Base-by-base conservation (phyloP, 371 early-diverging fungal genomes). In the Chytridium lagenaria region DNA sequence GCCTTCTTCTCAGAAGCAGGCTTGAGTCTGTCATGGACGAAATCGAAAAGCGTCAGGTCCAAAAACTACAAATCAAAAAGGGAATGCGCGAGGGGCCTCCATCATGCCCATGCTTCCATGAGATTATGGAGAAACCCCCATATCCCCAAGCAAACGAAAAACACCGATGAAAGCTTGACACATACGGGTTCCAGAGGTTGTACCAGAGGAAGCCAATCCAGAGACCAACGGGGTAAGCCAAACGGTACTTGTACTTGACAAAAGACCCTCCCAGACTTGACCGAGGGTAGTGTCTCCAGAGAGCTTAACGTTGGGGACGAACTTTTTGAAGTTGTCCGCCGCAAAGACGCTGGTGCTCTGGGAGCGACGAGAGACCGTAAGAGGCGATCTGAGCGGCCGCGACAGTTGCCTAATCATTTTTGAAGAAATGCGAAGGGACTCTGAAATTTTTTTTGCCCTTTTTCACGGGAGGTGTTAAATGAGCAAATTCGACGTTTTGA, bases 171-270 rank as follows among this genome's bases (percentile, higher is more conserved):
- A n/a, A n/a, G n/a, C n/a, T n/a, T n/a, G n/a, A n/a, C n/a, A 84
- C 82, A 80, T 76, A 85, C 83, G 79, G 75, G 40, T 31, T 39
- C 83, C 83, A 85, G 26, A 85, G 69, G 71, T 75, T 66, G 75
- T 73, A 81, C 74, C 76, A 81, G 23, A 78, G 72, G 72, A 85
- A 78, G 19, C 75, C 79, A 63, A 75, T 78, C 85, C 85, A 85
- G 44, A 71, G 71, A 44, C 51, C 67, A 26, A 85, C 69, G 59
- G 85, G 84, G 80, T 81, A 83, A 31, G 75, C 55, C 28, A 82
- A 72, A 38, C 81, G 73, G 80, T 81, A 83, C 28, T 64, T 49
- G 80, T 85, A 85, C 74, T 79, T 78, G 70, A 68, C 71, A 73
- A 83, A 37, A 75, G 38, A 40, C 59, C 72, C 15, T 83, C 83